Conservation (phyloP, 1,139 yeast genomes). For the Citeromyces hawaiiensis region DNA sequence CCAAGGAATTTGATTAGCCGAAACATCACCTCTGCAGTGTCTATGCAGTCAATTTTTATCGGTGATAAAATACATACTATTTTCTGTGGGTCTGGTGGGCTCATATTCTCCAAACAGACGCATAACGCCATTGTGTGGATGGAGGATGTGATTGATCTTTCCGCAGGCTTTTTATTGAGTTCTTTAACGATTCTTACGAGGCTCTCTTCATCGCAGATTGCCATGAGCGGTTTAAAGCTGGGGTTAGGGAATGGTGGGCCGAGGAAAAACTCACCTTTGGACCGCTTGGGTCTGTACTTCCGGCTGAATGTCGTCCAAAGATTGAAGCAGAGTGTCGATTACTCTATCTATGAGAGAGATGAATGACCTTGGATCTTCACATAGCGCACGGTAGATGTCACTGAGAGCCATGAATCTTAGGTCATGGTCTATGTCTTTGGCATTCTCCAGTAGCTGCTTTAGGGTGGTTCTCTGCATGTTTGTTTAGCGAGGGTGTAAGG, state of each 20-base stretch:
- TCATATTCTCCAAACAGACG: constrained; percentile 29
- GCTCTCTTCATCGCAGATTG: constrained; percentile 15
- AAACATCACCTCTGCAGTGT: constrained; percentile 48
- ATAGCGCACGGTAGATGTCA: constrained; percentile 45
- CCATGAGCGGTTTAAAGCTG: constrained; percentile 27
- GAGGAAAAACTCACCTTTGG: constrained; percentile 20
- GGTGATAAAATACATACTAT: constrained; percentile 20
- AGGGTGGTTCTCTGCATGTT: constrained; percentile 3
- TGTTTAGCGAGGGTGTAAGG: too few relatives aligned
- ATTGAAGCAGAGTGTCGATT: constrained; percentile 36
- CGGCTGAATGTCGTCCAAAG: constrained; percentile 50
- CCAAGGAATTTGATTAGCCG: constrained; percentile 49
- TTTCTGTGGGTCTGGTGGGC: constrained; percentile 16
- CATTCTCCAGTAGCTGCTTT: constrained; percentile 30
- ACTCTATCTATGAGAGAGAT: constrained; percentile 14
- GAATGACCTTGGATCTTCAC: constrained; percentile 16
- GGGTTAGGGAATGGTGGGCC: not conserved
- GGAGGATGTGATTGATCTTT: constrained; percentile 38
- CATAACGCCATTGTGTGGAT: constrained; percentile 63
- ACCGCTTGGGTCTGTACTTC: constrained; percentile 77
- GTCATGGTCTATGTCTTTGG: constrained; percentile 68
- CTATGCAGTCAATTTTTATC: constrained; percentile 24
- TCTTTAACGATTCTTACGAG: constrained; percentile 13
- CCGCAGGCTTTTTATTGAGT: constrained; percentile 17
- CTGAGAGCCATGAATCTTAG: constrained; percentile 78